Evolutionary conservation across 805 yeast species (phyloP).

Genomic region (Blastobotrys parvus): DNA sequence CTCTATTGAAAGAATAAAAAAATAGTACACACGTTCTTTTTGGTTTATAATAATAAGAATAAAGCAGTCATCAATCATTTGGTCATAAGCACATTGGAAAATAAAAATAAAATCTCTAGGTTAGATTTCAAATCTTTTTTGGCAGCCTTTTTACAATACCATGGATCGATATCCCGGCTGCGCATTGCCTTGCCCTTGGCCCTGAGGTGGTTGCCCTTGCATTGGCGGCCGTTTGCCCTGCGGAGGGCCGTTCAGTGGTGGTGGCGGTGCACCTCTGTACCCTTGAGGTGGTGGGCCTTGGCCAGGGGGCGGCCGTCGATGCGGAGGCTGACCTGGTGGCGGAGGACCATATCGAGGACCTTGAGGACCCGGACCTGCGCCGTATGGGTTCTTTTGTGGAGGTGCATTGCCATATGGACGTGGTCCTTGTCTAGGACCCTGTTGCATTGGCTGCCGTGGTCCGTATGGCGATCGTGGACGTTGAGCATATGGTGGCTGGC

Average conservation of each 20-base stretch:
- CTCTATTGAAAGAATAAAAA: too few species aligned
- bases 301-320: neutral
- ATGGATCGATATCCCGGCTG: too few species aligned
- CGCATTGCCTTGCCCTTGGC: conserved; percentile 1
- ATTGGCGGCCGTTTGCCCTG: neutral
- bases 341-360: conserved; percentile 2
- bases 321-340: conserved; percentile 2
- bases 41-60: too few species aligned
- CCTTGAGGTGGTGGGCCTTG: neutral
- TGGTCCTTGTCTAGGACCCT: conserved; percentile 1
- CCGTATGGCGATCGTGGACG: conserved; percentile 3
- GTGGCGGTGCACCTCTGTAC: neutral
- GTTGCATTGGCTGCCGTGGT: neutral
- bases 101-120: too few species aligned
- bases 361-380: conserved; percentile 1
- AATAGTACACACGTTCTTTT: too few species aligned
- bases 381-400: conserved; percentile 1
- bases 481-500: neutral
- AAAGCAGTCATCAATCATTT: too few species aligned
- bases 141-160: too few species aligned
- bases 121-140: too few species aligned
- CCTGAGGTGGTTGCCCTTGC: neutral
- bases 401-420: neutral
- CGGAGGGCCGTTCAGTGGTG: conserved; percentile 1
- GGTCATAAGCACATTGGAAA: too few species aligned